Conservation (phyloP, 2,329 filamentous ascomycete species). For the Colletotrichum sp. region DNA sequence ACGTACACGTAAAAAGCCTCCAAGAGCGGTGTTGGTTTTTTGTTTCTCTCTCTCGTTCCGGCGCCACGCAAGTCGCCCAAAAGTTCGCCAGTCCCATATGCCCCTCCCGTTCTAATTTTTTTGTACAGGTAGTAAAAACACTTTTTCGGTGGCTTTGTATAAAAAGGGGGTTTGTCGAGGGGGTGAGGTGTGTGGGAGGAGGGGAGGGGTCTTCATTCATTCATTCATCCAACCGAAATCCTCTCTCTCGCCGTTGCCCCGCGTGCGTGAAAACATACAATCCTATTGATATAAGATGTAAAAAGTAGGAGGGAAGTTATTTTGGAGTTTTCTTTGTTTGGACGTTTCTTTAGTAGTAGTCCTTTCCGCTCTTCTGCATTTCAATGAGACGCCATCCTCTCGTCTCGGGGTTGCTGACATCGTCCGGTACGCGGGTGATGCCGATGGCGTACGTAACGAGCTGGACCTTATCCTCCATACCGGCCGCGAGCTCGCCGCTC, state of each 20-base stretch:
- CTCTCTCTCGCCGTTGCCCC: background rate
- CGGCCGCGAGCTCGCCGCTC: conserved; percentile 85
- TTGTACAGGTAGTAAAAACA: conserved; percentile 23
- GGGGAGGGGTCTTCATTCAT: background rate
- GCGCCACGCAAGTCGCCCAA: background rate
- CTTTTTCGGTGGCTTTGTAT: conserved; percentile 1
- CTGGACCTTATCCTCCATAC: conserved; percentile 99
- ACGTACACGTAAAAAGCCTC: conserved; percentile 14
- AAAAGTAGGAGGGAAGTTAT: background rate
- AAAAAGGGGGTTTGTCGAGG: background rate
- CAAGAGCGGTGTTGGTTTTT: conserved; percentile 19
- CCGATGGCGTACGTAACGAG: conserved; percentile 98
- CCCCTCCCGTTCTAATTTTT: conserved; percentile 13
- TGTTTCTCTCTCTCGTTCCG: background rate
- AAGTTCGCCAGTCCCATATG: conserved; percentile 17
- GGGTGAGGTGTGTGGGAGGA: background rate
- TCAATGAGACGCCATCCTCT: conserved; percentile 97
- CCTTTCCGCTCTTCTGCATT: conserved; percentile 95
- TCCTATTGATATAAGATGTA: background rate
- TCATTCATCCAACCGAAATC: background rate
- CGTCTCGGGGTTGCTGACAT: conserved; percentile 96
- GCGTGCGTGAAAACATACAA: background rate
- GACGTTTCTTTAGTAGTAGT: conserved; percentile 63
- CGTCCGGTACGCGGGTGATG: conserved; percentile 90
- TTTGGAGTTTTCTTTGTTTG: background rate